Evolutionary conservation across 306 rosid genomes (phyloP).

Genomic region (Gastrolobium villosum): DNA sequence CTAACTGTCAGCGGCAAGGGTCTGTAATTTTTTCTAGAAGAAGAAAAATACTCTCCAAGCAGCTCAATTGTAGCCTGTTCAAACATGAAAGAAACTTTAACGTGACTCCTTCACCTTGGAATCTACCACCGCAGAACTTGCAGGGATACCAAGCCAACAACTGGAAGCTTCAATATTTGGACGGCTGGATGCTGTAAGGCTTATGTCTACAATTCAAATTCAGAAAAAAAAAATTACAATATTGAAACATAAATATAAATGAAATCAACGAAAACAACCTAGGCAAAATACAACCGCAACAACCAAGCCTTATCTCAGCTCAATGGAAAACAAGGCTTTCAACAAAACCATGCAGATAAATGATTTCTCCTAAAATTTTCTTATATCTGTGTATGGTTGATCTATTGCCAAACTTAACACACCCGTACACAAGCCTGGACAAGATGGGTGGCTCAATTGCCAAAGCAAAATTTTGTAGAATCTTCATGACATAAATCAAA

Average conservation of each 20-base stretch:
- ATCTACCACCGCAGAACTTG: slow-evolving; percentile 49
- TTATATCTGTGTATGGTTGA: background rate
- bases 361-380: background rate
- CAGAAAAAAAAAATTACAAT: background rate
- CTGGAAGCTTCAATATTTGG: background rate
- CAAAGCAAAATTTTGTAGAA: background rate
- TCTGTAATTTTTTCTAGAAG: slow-evolving; percentile 56
- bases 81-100: slow-evolving; percentile 67
- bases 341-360: background rate
- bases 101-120: slow-evolving; percentile 56
- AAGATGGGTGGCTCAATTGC: background rate
- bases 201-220: background rate
- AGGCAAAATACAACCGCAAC: background rate
- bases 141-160: slow-evolving; percentile 37
- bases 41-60: slow-evolving; percentile 61
- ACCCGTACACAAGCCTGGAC: background rate
- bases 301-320: background rate
- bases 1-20: slow-evolving; percentile 37
- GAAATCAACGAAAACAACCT: background rate
- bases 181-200: too few relatives aligned
- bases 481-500: background rate
- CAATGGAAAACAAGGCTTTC: background rate
- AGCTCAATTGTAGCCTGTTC: slow-evolving; percentile 63
- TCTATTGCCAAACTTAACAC: background rate
- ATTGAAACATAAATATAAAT: background rate